Conservation (phyloP, 2,329 filamentous ascomycete genomes). For the Magnaporthiopsis poae region DNA sequence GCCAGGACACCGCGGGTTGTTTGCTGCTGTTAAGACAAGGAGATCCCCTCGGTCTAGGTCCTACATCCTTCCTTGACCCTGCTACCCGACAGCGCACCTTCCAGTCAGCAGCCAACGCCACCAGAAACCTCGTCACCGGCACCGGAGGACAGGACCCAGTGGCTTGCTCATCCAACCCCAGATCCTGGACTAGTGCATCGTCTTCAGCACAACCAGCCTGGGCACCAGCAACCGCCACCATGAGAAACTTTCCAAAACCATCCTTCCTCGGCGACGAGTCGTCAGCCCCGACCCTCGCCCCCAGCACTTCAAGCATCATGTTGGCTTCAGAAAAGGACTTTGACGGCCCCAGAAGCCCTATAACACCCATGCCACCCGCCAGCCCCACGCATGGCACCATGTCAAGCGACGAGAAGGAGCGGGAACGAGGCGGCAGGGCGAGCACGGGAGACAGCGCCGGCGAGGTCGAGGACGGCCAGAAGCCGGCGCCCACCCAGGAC, state of each 20-base stretch:
- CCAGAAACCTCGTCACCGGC: not conserved
- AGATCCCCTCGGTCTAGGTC: not conserved
- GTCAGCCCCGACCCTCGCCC: constrained; percentile 5
- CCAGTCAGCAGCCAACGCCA: not conserved
- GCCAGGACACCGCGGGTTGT: not conserved
- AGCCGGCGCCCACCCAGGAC: constrained; percentile 11
- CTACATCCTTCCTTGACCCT: not conserved
- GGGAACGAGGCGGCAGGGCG: not conserved
- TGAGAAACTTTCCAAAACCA: not conserved
- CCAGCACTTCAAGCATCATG: constrained; percentile 7
- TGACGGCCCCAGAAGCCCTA: not conserved
- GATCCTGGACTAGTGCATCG: not conserved
- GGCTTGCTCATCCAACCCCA: not conserved
- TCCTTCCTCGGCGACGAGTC: constrained; percentile 4
- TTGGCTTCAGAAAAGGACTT: constrained; percentile 5
- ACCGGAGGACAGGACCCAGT: not conserved
- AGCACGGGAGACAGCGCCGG: not conserved
- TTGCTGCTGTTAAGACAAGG: not conserved
- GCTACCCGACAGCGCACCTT: not conserved
- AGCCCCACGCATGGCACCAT: not conserved
- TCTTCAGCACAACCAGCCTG: not conserved
- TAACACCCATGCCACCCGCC: not conserved
- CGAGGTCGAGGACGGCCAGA: not conserved
- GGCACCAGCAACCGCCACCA: not conserved
- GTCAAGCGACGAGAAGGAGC: not conserved